Conservation (phyloP, 371 early-diverging fungal genomes). For the Mycotypha africana region DNA sequence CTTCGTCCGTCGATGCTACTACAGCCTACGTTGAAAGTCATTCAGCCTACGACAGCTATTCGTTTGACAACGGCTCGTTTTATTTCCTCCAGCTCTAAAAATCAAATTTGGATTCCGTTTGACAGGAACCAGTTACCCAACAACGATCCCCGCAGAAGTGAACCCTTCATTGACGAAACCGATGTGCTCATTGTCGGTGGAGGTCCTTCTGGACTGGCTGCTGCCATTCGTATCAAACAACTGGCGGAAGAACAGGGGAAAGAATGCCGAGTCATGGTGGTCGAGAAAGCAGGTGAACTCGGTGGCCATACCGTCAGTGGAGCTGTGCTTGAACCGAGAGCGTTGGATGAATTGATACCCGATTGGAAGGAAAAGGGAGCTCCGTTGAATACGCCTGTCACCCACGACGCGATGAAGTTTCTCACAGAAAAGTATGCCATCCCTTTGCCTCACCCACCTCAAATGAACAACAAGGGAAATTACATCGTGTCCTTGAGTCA, state of each 20-base stretch:
- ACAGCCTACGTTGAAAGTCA: not conserved
- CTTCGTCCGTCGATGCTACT: no score
- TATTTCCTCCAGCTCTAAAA: conserved; percentile 20
- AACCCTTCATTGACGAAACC: conserved; percentile 79
- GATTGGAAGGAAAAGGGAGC: conserved; percentile 96
- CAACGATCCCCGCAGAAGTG: conserved; percentile 39
- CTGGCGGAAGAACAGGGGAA: conserved; percentile 78
- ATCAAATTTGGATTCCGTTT: conserved; percentile 33
- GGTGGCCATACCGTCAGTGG: conserved; percentile 96
- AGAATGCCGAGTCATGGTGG: conserved; percentile 86
- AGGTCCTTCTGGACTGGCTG: conserved; percentile 93
- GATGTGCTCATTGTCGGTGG: conserved; percentile 97
- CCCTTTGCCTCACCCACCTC: conserved; percentile 94
- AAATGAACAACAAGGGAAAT: conserved; percentile 95
- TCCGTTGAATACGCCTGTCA: conserved; percentile 87
- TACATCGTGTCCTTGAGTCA: conserved; percentile 93
- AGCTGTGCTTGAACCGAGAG: conserved; percentile 91
- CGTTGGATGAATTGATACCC: conserved; percentile 92
- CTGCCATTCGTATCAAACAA: conserved; percentile 93
- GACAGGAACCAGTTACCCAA: conserved; percentile 31
- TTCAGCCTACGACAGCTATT: conserved; percentile 20
- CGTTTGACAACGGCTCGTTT: conserved; percentile 15
- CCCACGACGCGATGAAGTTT: conserved; percentile 81
- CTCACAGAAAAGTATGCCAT: conserved; percentile 77
- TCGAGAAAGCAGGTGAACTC: conserved; percentile 95